Base-by-base conservation (phyloP, 805 yeast species). In the Lachancea nothofagi region DNA sequence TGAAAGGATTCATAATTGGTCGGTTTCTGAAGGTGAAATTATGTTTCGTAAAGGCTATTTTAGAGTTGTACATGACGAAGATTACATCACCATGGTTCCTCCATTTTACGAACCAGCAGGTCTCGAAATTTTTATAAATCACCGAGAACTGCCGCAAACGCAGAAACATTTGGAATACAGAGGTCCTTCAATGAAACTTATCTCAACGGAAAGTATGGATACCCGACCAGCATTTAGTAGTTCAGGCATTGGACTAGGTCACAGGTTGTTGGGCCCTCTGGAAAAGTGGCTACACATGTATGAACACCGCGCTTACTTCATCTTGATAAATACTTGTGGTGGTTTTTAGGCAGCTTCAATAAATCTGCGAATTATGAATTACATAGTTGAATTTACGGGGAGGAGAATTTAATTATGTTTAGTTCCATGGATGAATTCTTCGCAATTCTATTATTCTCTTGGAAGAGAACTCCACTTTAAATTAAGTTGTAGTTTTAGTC, bases 1-100 rank as follows among this genome's bases (percentile, higher is more conserved):
- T 0, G 50, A 50, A 1, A 46, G 48, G 1, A 63, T 66, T 2
- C 61, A 60, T 29, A 39, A 47, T 4, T 29, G 41, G 2, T 52
- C 57, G 10, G 39, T 53, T 7, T 30, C 47, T 8, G 47, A 52
- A 0, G 49, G 62, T 2, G 53, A 53, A 19, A 50, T 69, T 3
- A 38, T 48, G 13, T 42, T 58, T 20, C 36, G 41, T 9, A 48
- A 46, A 8, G 77, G 80, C 0, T 75, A 65, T 44, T 66, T 74
- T 27, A 66, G 88, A 52, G 75, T 81, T 6, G 69, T 69, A 7
- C 83, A 80, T 50, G 54, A 61, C n/a, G 66, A 66, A 17, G 89
- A 82, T 49, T 51, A 72, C 19, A 77, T 83, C 17, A 82, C 86
- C 0, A 51, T 61, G 42, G 58, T 80, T 19, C 89, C 88, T 4